Conservation (phyloP, 352 stramenopile genomes). For the Albugo candida region DNA sequence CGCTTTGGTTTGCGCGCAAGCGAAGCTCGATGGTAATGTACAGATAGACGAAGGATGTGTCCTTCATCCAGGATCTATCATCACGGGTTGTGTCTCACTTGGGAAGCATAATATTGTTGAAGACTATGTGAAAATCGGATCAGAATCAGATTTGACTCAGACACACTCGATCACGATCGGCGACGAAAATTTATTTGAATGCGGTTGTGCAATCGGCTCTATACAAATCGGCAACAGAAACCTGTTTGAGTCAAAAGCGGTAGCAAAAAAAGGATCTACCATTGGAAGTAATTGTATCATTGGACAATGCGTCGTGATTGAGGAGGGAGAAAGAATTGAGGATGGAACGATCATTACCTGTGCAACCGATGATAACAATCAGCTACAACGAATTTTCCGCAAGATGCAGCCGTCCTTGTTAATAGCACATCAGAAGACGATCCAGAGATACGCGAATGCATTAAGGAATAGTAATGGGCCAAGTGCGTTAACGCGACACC, state of each 20-base stretch:
- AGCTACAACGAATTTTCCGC: slow-evolving; percentile 20
- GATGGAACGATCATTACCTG: slow-evolving; percentile 62
- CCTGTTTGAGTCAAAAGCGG: slow-evolving; percentile 56
- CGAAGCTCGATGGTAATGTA: slow-evolving; percentile 21
- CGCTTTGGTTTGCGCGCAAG: slow-evolving; percentile 21
- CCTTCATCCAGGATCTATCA: slow-evolving; percentile 23
- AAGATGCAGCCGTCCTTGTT: slow-evolving; percentile 46
- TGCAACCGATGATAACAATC: slow-evolving; percentile 16
- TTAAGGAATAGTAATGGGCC: slow-evolving; percentile 53
- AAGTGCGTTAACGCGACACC: slow-evolving; percentile 61
- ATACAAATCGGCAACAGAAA: slow-evolving; percentile 36
- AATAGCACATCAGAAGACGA: slow-evolving; percentile 24
- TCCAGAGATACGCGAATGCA: slow-evolving; percentile 54
- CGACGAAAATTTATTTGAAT: slow-evolving; percentile 60
- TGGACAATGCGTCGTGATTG: slow-evolving; percentile 57
- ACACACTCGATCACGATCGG: slow-evolving; percentile 28
- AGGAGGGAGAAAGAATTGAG: slow-evolving; percentile 26
- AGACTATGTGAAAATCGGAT: slow-evolving; percentile 23
- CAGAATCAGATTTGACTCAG: slow-evolving; percentile 3
- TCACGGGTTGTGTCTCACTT: slow-evolving; percentile 20
- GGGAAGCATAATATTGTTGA: slow-evolving; percentile 58
- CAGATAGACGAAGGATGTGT: slow-evolving; percentile 20
- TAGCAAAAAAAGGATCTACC: slow-evolving; percentile 23
- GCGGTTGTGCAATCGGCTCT: slow-evolving; percentile 39
- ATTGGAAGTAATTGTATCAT: slow-evolving; percentile 71